These are phyloP conservation scores for Fusarium sp. DNA, from an alignment of 2,329 filamentous ascomycete species.

Conservation along the genomic window DNA sequence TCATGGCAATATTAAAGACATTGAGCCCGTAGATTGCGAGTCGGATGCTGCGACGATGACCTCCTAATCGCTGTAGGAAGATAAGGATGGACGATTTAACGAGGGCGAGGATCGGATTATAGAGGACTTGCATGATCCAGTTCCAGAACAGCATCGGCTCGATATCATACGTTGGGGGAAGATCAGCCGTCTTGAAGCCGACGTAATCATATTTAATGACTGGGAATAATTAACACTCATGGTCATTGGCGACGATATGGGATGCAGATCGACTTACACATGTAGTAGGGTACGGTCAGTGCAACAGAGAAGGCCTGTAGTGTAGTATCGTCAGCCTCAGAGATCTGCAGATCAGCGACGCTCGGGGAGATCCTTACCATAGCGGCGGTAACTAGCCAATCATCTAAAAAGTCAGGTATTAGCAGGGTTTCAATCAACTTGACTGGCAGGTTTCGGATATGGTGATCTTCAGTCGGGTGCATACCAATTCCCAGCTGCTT, in stretches of 20 bases:
- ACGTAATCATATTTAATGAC: constrained; percentile 39
- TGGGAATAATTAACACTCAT: not conserved
- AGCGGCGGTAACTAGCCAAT: constrained; percentile 36
- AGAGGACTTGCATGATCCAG: constrained; percentile 51
- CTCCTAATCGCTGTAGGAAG: constrained; percentile 60
- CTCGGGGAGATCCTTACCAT: constrained; percentile 27
- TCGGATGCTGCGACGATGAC: constrained; percentile 44
- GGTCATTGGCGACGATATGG: fast-evolving
- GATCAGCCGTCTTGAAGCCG: constrained; percentile 27
- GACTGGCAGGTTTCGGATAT: not conserved
- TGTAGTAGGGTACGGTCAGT: constrained; percentile 36
- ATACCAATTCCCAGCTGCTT: constrained; percentile 41
- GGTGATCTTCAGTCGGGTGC: not conserved
- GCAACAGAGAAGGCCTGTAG: constrained; percentile 34
- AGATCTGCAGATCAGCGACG: not conserved
- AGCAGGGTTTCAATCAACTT: constrained; percentile 6
- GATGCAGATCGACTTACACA: constrained; percentile 27
- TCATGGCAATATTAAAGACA: constrained; percentile 45
- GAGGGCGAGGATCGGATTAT: constrained; percentile 63
- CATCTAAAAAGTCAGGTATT: constrained; percentile 27
- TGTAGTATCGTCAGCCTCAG: not conserved
- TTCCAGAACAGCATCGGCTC: constrained; percentile 43
- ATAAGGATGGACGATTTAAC: constrained; percentile 63
- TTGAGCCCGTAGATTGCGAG: constrained; percentile 54
- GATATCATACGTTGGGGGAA: constrained; percentile 29